A percentile compares a stretch with the other conserved stretches of the same genome.
These are phyloP conservation scores for Tetrahymena thermophila DNA, from an alignment of 73 alveolate genomes.

Conservation along the genomic window DNA sequence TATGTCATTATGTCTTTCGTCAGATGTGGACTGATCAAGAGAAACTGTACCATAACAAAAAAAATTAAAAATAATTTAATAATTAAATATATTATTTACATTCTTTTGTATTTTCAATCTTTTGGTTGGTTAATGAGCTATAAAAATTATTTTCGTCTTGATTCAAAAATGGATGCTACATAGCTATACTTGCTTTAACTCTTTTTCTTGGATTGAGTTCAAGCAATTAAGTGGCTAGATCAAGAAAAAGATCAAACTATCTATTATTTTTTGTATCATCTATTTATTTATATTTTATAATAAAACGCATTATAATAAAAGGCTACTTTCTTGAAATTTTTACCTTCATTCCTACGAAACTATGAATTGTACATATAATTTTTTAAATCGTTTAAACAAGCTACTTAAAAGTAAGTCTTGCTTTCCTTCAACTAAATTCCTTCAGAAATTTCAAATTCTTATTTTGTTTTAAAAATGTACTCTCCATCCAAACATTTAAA, in stretches of 20 bases:
- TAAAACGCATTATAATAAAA: too few relatives aligned
- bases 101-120: background rate
- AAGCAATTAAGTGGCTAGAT: constrained; percentile 11
- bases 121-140: background rate
- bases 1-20: background rate
- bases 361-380: constrained; percentile 1
- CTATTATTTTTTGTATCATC: background rate
- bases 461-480: background rate
- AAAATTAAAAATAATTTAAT: background rate
- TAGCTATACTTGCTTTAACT: constrained; percentile 20
- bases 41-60: background rate
- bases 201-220: constrained; percentile 32
- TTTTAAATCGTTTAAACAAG: constrained; percentile 4
- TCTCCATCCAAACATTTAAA: background rate
- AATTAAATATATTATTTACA: background rate
- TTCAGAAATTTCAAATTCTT: background rate
- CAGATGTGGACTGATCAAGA: background rate
- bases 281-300: background rate
- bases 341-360: constrained; percentile 9
- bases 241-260: constrained; percentile 17
- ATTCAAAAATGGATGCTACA: constrained; percentile 17
- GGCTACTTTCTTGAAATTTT: background rate
- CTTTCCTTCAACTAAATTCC: background rate
- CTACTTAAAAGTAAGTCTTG: background rate
- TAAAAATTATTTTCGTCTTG: background rate